phyloP scores from a whole-genome alignment of 2,329 filamentous ascomycete genomes.

The Fusarium newnesense region DNA sequence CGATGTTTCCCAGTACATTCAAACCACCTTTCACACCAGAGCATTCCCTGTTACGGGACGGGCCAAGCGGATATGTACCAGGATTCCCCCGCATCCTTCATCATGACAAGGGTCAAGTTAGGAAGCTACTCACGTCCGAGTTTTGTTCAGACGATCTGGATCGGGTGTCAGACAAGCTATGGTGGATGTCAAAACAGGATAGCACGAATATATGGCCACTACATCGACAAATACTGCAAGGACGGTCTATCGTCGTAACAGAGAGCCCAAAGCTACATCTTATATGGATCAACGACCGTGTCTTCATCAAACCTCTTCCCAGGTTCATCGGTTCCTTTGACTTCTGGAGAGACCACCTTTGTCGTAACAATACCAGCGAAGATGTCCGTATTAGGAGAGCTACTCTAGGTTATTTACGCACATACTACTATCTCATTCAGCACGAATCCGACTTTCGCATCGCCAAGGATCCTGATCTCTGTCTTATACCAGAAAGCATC shows the following conservation, averaged over 20 bases:
- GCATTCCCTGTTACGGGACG: neutral
- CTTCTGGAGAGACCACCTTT: neutral
- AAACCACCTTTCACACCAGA: neutral
- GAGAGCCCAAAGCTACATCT: conserved; percentile 6
- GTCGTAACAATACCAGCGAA: neutral
- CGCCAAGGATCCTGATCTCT: neutral
- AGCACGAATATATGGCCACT: conserved; percentile 1
- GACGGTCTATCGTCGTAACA: neutral
- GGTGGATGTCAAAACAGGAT: conserved; percentile 10
- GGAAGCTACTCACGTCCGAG: neutral
- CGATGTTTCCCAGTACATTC: neutral
- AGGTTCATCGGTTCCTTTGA: neutral
- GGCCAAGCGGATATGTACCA: neutral
- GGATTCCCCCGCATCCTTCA: neutral
- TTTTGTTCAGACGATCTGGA: neutral
- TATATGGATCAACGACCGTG: neutral
- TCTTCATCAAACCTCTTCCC: conserved; percentile 1
- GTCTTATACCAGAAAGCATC: neutral
- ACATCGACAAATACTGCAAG: neutral
- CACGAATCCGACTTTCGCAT: conserved; percentile 9
- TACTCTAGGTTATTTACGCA: neutral
- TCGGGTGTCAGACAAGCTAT: neutral
- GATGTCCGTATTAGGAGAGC: neutral
- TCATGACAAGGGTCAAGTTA: neutral
- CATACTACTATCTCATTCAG: neutral